Percentiles rank a stretch among this genome's conserved stretches.
phyloP scores from a whole-genome alignment of 1,284 basidiomycete genomes.

The Pulchroboletus neoregius region DNA sequence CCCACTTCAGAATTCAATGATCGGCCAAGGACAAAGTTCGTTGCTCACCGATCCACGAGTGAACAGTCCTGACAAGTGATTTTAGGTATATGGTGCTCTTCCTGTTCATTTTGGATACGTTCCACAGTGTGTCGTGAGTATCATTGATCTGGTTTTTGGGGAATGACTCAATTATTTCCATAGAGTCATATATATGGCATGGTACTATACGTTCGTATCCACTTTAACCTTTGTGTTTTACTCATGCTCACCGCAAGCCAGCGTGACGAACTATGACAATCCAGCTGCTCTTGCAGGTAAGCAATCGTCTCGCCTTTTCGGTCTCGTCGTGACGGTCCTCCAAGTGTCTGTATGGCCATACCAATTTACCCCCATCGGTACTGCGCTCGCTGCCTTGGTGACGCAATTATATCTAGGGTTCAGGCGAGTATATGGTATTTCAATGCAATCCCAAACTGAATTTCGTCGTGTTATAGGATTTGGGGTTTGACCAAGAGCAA shows the following conservation, averaged over 20 bases:
- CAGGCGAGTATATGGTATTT: slow-evolving; percentile 8
- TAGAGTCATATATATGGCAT: slow-evolving; percentile 21
- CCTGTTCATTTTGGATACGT: slow-evolving; percentile 42
- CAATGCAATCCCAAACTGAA: background rate
- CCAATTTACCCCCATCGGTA: slow-evolving; percentile 43
- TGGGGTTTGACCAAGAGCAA: slow-evolving; percentile 36
- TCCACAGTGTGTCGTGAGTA: slow-evolving; percentile 37
- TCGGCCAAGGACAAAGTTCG: slow-evolving; percentile 22
- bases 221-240: too few species aligned
- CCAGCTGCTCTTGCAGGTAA: slow-evolving; percentile 14
- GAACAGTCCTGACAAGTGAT: background rate
- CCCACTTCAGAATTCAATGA: slow-evolving; percentile 42
- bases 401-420: slow-evolving; percentile 9
- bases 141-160: background rate
- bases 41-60: background rate
- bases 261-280: slow-evolving; percentile 18
- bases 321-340: too few species aligned
- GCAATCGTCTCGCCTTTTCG: too few species aligned
- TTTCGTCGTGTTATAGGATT: slow-evolving; percentile 23
- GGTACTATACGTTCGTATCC: slow-evolving; percentile 22
- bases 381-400: slow-evolving; percentile 33
- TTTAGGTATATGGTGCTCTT: slow-evolving; percentile 38
- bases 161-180: background rate
- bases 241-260: slow-evolving; percentile 1
- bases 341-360: slow-evolving; percentile 35